Evolutionary conservation across 1,284 basidiomycete genomes (phyloP), one percentile per base, ranked within the genome.

Genomic region (Ganoderma resinaceum): DNA sequence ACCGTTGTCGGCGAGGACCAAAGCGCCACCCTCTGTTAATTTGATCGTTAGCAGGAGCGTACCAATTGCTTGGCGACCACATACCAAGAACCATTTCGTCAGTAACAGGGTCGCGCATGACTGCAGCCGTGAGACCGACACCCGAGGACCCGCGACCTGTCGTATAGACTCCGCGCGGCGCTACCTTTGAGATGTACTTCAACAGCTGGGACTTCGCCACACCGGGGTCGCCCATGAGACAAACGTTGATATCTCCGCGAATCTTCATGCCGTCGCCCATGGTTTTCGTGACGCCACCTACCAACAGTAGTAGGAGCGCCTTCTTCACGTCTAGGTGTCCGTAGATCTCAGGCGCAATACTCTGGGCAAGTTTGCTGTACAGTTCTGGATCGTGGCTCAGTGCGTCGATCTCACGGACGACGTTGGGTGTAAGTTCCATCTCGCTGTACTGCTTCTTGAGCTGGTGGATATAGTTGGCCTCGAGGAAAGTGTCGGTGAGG

Each of bases 201-300:
- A 99, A 87, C 66, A 99, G 79, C 80, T 99, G 98, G 35, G 96
- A 98, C 82, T 99, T 99, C 75, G 98, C 98, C 70, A 99, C 97
- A 91, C 98, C 98, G 62, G 98, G 98, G 82, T 99, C 98, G 76
- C 98, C 98, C 98, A 99, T 99, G 61, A 99, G 82, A 81, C 98
- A 99, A 31, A 99, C 86, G 76, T 99, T 99, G 82, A 99, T 87
- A 80, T 99, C 98, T 33, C 98, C 98, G 78, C 98, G 89, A 76
- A 99, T 99, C 83, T 95, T 98, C 95, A 99, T 96, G 5, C 98
- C 98, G 78, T 99, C 98, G 8, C 94, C 95, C 79, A 97, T 95
- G 23, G 88, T 86, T 83, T 99, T 99, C 65, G 94, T 97, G 1
- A 97, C 97, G 60, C 98, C 98, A 29, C 98, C 98, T 31, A 99